Evolutionary conservation across 495 filamentous ascomycete species (phyloP).

Genomic region (Penicillium bialowiezense): DNA sequence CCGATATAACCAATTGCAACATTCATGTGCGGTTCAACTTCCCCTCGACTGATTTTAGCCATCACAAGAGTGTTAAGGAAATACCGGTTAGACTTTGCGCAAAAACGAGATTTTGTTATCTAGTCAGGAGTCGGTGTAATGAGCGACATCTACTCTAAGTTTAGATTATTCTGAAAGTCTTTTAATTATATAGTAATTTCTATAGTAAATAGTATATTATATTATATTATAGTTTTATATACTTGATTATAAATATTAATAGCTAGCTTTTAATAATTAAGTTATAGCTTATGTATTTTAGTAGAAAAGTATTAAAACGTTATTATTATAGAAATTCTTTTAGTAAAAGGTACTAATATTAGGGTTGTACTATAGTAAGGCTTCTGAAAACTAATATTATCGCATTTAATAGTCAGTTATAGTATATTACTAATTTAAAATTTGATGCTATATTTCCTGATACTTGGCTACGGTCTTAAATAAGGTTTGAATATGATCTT

Average conservation of each 20-base stretch:
- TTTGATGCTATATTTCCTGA: constrained; percentile 7
- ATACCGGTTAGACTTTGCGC: too few species aligned
- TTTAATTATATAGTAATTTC: not conserved
- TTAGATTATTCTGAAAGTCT: not conserved
- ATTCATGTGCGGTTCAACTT: too few species aligned
- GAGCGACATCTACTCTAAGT: constrained; percentile 1
- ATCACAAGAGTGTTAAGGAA: too few species aligned
- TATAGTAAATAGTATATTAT: constrained; percentile 12
- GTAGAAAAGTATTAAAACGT: constrained; percentile 7
- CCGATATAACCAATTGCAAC: too few species aligned
- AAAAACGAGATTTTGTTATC: too few species aligned
- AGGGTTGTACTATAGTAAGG: constrained; percentile 2
- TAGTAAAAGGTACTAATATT: constrained; percentile 13
- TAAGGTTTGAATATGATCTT: not conserved
- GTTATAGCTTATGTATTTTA: not conserved
- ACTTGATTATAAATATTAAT: constrained; percentile 7
- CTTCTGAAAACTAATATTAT: constrained; percentile 4
- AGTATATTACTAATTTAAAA: constrained; percentile 11
- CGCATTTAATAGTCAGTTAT: constrained; percentile 5
- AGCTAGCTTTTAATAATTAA: constrained; percentile 1
- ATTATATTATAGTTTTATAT: constrained; percentile 6
- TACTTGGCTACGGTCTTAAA: constrained; percentile 2
- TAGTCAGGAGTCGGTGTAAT: too few species aligned
- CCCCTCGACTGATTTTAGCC: too few species aligned
- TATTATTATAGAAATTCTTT: constrained; percentile 5